Percentiles rank a stretch among this genome's conserved stretches.
Conservation (phyloP, 768 basidiomycete genomes). For the Russula lepida region DNA sequence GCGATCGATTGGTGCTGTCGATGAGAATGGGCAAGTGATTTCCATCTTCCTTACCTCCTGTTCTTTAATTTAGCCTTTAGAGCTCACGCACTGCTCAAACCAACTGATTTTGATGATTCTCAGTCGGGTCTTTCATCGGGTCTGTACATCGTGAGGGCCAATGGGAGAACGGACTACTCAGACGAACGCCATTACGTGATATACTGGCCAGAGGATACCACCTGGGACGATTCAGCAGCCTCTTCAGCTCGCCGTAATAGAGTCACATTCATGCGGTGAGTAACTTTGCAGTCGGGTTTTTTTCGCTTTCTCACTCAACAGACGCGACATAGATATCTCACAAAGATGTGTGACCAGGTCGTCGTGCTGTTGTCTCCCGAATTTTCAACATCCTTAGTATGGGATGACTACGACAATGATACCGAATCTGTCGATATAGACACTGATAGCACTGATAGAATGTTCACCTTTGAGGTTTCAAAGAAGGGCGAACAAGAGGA, state of each 20-base stretch:
- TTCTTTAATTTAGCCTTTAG: slow-evolving; percentile 11
- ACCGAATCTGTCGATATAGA: slow-evolving; percentile 28
- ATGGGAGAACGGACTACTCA: background rate
- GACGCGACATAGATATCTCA: background rate
- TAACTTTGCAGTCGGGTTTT: background rate
- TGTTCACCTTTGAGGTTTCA: slow-evolving; percentile 46
- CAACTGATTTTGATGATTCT: slow-evolving; percentile 11
- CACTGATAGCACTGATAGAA: slow-evolving; percentile 36
- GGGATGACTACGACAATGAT: slow-evolving; percentile 29
- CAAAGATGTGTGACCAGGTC: slow-evolving; percentile 43
- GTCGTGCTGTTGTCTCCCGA: slow-evolving; percentile 42
- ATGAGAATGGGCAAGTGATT: slow-evolving; percentile 33
- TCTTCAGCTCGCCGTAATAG: slow-evolving; percentile 44
- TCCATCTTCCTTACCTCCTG: background rate
- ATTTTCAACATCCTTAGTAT: slow-evolving; percentile 40
- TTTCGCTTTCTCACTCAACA: background rate
- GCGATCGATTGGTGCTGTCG: slow-evolving; percentile 29
- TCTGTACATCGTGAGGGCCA: slow-evolving; percentile 35
- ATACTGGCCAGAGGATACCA: slow-evolving; percentile 54
- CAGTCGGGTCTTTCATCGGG: slow-evolving; percentile 39
- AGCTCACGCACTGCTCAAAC: slow-evolving; percentile 19
- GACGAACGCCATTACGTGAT: slow-evolving; percentile 37
- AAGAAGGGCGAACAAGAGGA: slow-evolving; percentile 52
- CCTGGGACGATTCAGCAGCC: slow-evolving; percentile 46
- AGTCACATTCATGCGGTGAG: slow-evolving; percentile 54